Base-by-base conservation (phyloP, 2,329 filamentous ascomycete species). In the Pyrenophora seminiperda region DNA sequence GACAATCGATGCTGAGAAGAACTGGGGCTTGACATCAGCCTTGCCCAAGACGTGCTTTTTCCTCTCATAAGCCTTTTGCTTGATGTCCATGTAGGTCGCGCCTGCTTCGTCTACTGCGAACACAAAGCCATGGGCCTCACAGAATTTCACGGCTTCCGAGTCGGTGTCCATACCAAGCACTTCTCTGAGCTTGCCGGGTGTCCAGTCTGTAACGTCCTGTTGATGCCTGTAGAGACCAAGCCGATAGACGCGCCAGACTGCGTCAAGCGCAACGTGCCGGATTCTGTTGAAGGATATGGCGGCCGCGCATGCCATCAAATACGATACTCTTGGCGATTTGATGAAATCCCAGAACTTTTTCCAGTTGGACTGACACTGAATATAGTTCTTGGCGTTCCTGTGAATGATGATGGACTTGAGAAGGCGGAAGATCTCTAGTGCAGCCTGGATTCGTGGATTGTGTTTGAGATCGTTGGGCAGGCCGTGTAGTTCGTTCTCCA, bases 301-400 rank as follows among this genome's bases (percentile, higher is more conserved):
- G 1, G 83, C 81, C 18, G 85, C 82, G 67, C 84, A 87, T 6
- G 80, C 83, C 79, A 85, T 83, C 6, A 86, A 71, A 60, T 86
- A 87, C 0, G 84, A 82, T 1, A 83, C 77, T 24, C 76, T 73
- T 3, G 75, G 74, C 1, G 83, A 86, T 45, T 76, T 74, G 33
- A 87, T 68, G 14, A 84, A 61, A 7, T 73, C 75, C 76, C 84
- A 87, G 58, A 86, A 86, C 2, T 75, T 74, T 39, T 77, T 71
- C 67, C 81, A 83, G 53, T 86, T 83, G 19, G 80, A 80, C 54
- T 83, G 81, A 5, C 81, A 83, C 45, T 84, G 77, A 6, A 79
- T 71, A 58, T 81, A 81, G 4, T 71, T 24, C 77, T 79, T 27
- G 79, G 79, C 36, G 73, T 72, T 18, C n/a, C 43, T 54, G 79